A percentile compares a stretch with the other conserved stretches of the same genome.
Conservation (phyloP, 345 rosid genomes). For the Cardiospermum halicacabum region DNA sequence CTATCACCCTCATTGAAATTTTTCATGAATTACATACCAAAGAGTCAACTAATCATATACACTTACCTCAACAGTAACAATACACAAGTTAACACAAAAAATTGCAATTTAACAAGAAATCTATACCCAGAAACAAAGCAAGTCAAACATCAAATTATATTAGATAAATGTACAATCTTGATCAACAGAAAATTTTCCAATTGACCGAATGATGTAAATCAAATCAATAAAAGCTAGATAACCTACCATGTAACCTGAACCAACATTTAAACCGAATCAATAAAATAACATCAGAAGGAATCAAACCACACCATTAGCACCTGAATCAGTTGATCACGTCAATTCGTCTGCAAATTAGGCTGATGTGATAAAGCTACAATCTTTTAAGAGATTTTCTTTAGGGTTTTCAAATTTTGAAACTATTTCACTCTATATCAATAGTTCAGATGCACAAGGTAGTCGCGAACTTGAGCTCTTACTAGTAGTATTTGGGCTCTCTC, state of each 20-base stretch:
- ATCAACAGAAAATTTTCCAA: background rate
- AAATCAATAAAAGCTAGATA: constrained; percentile 1
- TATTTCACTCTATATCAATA: too few relatives aligned
- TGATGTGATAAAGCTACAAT: background rate
- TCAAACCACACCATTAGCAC: background rate
- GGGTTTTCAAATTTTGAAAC: constrained; percentile 1
- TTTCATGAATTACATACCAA: constrained; percentile 4
- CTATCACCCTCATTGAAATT: background rate
- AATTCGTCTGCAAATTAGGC: background rate
- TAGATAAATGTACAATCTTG: background rate
- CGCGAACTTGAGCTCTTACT: too few relatives aligned
- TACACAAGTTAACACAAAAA: background rate
- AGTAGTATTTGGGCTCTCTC: too few relatives aligned
- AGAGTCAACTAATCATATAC: background rate
- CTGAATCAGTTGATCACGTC: constrained; percentile 1
- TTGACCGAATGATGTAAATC: too few relatives aligned
- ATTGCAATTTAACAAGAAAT: background rate
- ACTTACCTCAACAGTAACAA: background rate
- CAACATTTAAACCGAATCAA: background rate
- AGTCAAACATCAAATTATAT: background rate
- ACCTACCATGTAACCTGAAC: constrained; percentile 6
- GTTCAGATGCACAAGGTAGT: too few relatives aligned
- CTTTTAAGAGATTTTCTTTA: background rate
- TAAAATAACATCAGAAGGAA: background rate
- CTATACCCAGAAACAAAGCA: constrained; percentile 11